These are phyloP conservation scores for Trametes maxima DNA, from an alignment of 768 basidiomycete genomes.

Conservation along the genomic window DNA sequence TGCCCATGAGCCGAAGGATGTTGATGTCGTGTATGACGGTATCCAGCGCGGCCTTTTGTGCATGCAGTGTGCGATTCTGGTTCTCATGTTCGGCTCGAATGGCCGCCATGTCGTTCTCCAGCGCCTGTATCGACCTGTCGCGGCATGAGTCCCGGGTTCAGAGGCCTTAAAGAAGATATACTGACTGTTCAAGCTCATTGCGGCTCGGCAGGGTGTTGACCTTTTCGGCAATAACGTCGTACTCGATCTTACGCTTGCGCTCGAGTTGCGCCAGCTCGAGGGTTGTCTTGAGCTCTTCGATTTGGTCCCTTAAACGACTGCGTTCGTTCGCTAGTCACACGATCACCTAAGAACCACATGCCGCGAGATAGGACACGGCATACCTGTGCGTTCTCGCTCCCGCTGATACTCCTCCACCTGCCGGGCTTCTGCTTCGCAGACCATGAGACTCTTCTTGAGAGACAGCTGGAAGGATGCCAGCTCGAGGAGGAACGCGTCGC, in stretches of 20 bases:
- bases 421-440: slow-evolving; percentile 82
- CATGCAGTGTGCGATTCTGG: slow-evolving; percentile 64
- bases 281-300: slow-evolving; percentile 73
- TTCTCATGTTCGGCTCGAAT: slow-evolving; percentile 76
- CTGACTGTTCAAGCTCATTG: slow-evolving; percentile 77
- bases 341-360: slow-evolving; percentile 10
- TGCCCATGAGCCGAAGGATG: slow-evolving; percentile 66
- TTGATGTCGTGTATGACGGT: slow-evolving; percentile 62
- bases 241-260: slow-evolving; percentile 81
- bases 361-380: slow-evolving; percentile 28
- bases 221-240: slow-evolving; percentile 82
- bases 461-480: slow-evolving; percentile 73
- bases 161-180: slow-evolving; percentile 18
- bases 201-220: slow-evolving; percentile 76
- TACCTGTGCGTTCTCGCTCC: slow-evolving; percentile 73
- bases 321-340: slow-evolving; percentile 65
- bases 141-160: background rate
- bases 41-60: slow-evolving; percentile 70
- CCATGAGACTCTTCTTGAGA: slow-evolving; percentile 78
- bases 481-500: slow-evolving; percentile 80
- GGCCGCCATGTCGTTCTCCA: slow-evolving; percentile 79
- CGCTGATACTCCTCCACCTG: slow-evolving; percentile 84
- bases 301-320: slow-evolving; percentile 64
- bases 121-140: slow-evolving; percentile 60
- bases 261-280: slow-evolving; percentile 79